Evolutionary conservation across 495 filamentous ascomycete species (phyloP).

Genomic region (Aspergillus coremiiformis): DNA sequence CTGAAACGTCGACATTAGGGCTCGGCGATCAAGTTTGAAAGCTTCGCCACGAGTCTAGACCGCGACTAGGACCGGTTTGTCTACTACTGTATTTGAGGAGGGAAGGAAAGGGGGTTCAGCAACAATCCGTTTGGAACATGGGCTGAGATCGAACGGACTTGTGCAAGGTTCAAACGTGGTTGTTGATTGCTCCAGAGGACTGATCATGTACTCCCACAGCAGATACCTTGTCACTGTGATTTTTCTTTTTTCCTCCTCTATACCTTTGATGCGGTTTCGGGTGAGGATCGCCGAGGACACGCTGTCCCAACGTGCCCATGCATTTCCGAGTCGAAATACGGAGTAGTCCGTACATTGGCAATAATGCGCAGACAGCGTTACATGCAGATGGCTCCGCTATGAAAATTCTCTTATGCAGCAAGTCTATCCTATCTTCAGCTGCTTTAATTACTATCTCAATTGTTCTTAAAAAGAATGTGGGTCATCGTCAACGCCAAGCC

Average conservation of each 20-base stretch:
- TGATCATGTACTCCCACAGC: constrained; percentile 19
- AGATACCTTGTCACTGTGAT: constrained; percentile 5
- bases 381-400: neutral
- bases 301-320: constrained; percentile 2
- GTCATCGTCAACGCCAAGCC: neutral
- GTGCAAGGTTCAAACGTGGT: constrained; percentile 34
- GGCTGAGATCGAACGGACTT: constrained; percentile 23
- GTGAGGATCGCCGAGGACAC: constrained; percentile 3
- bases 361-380: neutral
- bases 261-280: neutral
- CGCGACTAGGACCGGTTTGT: neutral
- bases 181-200: constrained; percentile 26
- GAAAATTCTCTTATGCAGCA: neutral
- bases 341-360: too few relatives aligned
- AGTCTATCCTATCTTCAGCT: neutral
- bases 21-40: constrained; percentile 9
- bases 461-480: neutral
- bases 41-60: constrained; percentile 15
- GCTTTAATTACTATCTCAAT: neutral
- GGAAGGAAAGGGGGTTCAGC: neutral
- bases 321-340: constrained; percentile 1
- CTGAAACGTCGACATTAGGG: constrained; percentile 14
- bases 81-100: neutral
- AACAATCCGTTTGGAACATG: constrained; percentile 13
- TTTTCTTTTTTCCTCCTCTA: neutral